These are phyloP conservation scores for Circinella minor DNA, from an alignment of 371 early-diverging fungal genomes.

Conservation along the genomic window DNA sequence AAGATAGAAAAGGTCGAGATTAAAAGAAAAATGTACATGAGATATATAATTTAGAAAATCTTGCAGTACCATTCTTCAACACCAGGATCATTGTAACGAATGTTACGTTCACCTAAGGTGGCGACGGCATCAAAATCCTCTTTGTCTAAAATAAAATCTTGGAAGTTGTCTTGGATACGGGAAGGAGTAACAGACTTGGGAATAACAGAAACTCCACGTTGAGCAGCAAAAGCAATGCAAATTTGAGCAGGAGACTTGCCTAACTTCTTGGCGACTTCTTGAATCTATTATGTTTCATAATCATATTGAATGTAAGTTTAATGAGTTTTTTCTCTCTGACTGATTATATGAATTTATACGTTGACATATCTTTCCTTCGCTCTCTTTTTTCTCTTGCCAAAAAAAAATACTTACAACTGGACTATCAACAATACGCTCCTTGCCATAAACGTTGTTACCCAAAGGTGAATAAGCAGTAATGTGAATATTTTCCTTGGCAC, in stretches of 20 bases:
- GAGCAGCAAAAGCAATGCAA: constrained; percentile 77
- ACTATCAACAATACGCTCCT: constrained; percentile 64
- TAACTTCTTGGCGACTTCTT: constrained; percentile 65
- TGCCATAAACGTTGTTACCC: constrained; percentile 73
- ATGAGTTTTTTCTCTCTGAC: too few relatives aligned
- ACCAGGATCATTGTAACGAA: constrained; percentile 52
- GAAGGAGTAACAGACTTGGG: constrained; percentile 60
- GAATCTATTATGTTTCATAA: constrained; percentile 27
- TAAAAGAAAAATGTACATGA: constrained; percentile 5
- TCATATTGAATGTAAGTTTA: too few relatives aligned
- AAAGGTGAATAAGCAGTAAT: constrained; percentile 50
- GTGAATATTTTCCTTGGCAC: constrained; percentile 34
- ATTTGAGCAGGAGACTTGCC: constrained; percentile 79
- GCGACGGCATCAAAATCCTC: constrained; percentile 53
- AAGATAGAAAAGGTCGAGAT: too few relatives aligned
- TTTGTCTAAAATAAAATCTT: constrained; percentile 54
- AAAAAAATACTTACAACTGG: constrained; percentile 57
- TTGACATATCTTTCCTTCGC: too few relatives aligned
- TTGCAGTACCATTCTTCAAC: constrained; percentile 39
- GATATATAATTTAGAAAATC: constrained; percentile 31
- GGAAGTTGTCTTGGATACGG: constrained; percentile 60
- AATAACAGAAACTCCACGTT: constrained; percentile 65
- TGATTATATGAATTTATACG: too few relatives aligned
- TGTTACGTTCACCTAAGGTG: constrained; percentile 39
- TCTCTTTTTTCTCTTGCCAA: too few relatives aligned